Base-by-base conservation (phyloP, 2,329 filamentous ascomycete species). In the Aspergillus sp. region DNA sequence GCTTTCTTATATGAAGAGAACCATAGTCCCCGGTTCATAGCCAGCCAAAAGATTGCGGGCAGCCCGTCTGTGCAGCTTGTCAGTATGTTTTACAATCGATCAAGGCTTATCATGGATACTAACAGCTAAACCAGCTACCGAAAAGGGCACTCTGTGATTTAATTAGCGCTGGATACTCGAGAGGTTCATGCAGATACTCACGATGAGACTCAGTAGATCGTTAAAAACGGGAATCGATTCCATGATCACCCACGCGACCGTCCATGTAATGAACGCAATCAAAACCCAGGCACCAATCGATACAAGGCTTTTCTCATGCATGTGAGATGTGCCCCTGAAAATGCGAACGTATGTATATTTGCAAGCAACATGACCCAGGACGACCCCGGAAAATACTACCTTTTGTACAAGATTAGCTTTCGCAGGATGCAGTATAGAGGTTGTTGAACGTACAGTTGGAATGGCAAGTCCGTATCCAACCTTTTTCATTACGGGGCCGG, bases 371-470 rank as follows among this genome's bases (percentile, higher is more conserved):
- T 87, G 84, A 4, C 84, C 87, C 66, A 89, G 86, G 57, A 91
- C 87, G 11, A 90, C 87, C 49, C 88, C 88, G 0, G 88, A 86
- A 51, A 91, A 84, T 32, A 90, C 78, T 57, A 90, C 90, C 73
- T 75, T 36, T 11, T 36, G 1, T 18, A 18, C 54, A 39, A n/a
- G 14, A 42, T 42, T 42, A 42, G 36, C 36, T 54, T 14, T 47
- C 20, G 7, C 47, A 46, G 20, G 16, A 59, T 46, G 10, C 9
- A 39, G 5, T 16, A 5, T n/a, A 10, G 31, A 7, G 10, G 2
- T 39, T 16, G 6, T n/a, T 12, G 4, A 6, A 50, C n/a, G 11
- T 47, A 76, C 73, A 2, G 89, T 90, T 10, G 87, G 88, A 6
- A 88, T 81, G 1, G 88, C 88, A 57, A 90, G 77, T 24, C 86